Base-by-base conservation (phyloP, 1,284 basidiomycete species). In the Ustilago trichophora region DNA sequence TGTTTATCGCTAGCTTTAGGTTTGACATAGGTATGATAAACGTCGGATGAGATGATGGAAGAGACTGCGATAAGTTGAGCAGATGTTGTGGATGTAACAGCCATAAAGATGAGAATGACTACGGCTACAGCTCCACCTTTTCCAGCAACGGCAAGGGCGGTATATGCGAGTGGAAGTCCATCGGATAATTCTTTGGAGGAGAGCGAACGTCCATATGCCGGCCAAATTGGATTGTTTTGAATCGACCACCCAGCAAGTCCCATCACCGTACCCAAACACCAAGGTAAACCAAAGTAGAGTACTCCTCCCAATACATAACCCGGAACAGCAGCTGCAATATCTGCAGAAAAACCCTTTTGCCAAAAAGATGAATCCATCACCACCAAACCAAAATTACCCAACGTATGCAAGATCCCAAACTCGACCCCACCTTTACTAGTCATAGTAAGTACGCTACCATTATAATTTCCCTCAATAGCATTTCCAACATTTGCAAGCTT, bases 381-480 rank as follows among this genome's bases (percentile, higher is more conserved):
- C 6, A 78, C 77, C 1, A 78, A 62, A 3, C 75, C 77, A 49
- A 76, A 73, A 32, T 78, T 78, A 8, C 74, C 72, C 0, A 78
- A 43, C 10, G 75, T 77, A 37, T 78, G 75, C 21, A 78, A 31
- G 27, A 75, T 68, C 6, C 73, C 75, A 32, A 78, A 78, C 34
- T 73, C 65, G 15, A 77, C 53, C 0, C 91, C 93, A 52, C 89
- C 87, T 82, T 88, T 87, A 11, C 88, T 90, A 25, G 91, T 87
- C 85, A 97, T 90, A 6, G 93, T 90, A 26, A 89, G 82, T 77
- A 89, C 89, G 4, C 85, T 86, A 1, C 88, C 88, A 16, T 85
- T 82, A 0, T 86, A 86, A 77, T 89, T 89, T 18, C 87, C 87
- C 0, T 82, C 52, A 16, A 89, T 85, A 0, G 58, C 55, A 32